These are phyloP conservation scores for Phylloporus arenicola DNA, from an alignment of 768 basidiomycete species.

Conservation along the genomic window DNA sequence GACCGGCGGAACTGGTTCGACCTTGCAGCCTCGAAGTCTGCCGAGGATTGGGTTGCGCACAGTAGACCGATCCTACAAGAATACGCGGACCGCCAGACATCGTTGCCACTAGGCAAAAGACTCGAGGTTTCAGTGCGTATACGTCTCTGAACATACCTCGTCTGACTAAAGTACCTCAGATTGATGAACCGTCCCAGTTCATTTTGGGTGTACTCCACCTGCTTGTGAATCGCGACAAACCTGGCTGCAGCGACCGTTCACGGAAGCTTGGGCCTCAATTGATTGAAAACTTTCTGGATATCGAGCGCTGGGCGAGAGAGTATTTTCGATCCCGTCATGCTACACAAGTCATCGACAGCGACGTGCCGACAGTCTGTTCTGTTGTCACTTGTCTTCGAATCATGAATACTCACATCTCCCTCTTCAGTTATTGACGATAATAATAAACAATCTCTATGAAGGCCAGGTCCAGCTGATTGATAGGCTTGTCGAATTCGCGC, in stretches of 20 bases:
- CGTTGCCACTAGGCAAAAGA: conserved; percentile 21
- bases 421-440: conserved; percentile 24
- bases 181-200: conserved; percentile 22
- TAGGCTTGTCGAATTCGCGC: conserved; percentile 20
- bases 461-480: conserved; percentile 26
- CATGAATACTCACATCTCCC: neutral
- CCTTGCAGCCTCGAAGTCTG: conserved; percentile 6
- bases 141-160: neutral
- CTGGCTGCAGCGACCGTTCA: conserved; percentile 7
- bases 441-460: conserved; percentile 29
- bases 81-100: conserved; percentile 25
- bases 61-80: conserved; percentile 21
- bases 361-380: conserved; percentile 19
- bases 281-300: conserved; percentile 28
- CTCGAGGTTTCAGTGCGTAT: conserved; percentile 22
- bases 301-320: conserved; percentile 23
- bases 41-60: conserved; percentile 19
- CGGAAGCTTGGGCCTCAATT: conserved; percentile 26
- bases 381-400: neutral
- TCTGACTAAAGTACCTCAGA: conserved; percentile 17
- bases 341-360: conserved; percentile 8
- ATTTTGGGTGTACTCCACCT: conserved; percentile 24
- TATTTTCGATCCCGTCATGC: conserved; percentile 24
- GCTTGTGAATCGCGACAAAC: conserved; percentile 25
- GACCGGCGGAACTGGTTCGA: neutral